phyloP scores from a whole-genome alignment of 1,139 yeast species.

The Petasospora fabianii region DNA sequence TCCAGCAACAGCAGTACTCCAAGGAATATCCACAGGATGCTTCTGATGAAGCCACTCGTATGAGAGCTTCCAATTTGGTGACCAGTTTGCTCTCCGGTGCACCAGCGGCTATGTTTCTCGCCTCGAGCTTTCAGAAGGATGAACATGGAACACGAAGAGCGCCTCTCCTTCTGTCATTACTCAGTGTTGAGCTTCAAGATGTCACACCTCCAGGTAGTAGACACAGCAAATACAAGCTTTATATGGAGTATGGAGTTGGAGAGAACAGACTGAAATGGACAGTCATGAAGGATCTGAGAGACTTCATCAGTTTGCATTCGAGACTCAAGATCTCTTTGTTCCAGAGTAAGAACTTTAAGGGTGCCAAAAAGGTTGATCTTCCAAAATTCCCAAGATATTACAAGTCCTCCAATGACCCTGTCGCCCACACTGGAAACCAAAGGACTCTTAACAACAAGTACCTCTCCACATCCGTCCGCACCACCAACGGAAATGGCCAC shows the following conservation, averaged over 20 bases:
- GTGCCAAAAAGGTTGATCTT: slow-evolving; percentile 33
- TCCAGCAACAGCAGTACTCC: slow-evolving; percentile 5
- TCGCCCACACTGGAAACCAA: slow-evolving; percentile 9
- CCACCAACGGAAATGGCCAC: background rate
- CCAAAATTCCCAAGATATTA: slow-evolving; percentile 41
- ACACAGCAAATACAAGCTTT: slow-evolving; percentile 49
- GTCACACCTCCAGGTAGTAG: slow-evolving; percentile 15
- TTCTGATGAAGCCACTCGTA: slow-evolving; percentile 24
- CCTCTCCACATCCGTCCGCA: slow-evolving; percentile 23
- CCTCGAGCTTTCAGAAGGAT: slow-evolving; percentile 72
- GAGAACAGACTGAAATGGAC: slow-evolving; percentile 77
- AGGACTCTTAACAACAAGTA: slow-evolving; percentile 21
- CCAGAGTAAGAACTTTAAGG: slow-evolving; percentile 32
- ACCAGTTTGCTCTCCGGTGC: slow-evolving; percentile 67
- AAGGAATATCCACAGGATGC: slow-evolving; percentile 11
- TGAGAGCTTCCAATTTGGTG: slow-evolving; percentile 55
- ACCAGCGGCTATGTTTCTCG: slow-evolving; percentile 75
- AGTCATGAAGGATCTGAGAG: slow-evolving; percentile 68
- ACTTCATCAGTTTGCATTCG: slow-evolving; percentile 65
- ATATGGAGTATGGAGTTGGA: slow-evolving; percentile 88
- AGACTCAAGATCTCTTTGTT: slow-evolving; percentile 53
- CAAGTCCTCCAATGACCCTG: slow-evolving; percentile 23
- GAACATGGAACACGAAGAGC: slow-evolving; percentile 77
- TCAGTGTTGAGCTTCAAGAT: slow-evolving; percentile 61
- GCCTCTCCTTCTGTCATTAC: slow-evolving; percentile 70